Base-by-base conservation (phyloP, 345 rosid species). In the Eucalyptus pauciflora region DNA sequence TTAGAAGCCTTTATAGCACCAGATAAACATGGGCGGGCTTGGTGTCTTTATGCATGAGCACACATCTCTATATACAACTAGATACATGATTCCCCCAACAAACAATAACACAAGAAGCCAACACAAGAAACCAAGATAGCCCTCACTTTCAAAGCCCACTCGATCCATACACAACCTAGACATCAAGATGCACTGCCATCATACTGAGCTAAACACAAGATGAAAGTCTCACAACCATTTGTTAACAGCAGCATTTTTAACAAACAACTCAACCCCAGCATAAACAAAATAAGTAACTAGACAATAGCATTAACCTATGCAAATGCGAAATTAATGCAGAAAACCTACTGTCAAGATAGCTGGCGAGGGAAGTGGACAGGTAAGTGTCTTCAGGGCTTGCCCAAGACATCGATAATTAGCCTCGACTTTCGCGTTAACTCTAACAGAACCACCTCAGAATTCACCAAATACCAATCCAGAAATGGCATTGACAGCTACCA, bases 281-380 rank as follows among this genome's bases (percentile, higher is more conserved):
- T 41, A 41, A 76, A 41, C 29, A 76, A 41, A 76, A 25, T 3
- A 45, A 76, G 14, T 10, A 76, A 76, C 83, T 20, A 11, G 45
- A 71, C 24, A 37, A 71, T 37, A 71, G 81, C 12, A 71, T 37
- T 37, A 71, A 33, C 43, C 22, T 10, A 10, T 71, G 27, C 25
- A 71, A 69, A 69, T 37, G 27, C 4, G 5, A 41, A 76, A 76
- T 76, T 22, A 76, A 76, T 18, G 27, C 29, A 0, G 11, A 76
- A 50, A 80, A 80, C 94, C 92, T 92, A 96, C 99, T 96, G 93
- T 96, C 98, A 90, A 96, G 96, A 93, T 96, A 96, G 91, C 95
- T 95, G 64, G 97, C 98, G 87, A 97, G 98, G 71, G 98, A 97
- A 89, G 99, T 96, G 37, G 98, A 97, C 86, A 97, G 97, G 91